Base-by-base conservation (phyloP, 768 basidiomycete genomes). In the Suillus bovinus region DNA sequence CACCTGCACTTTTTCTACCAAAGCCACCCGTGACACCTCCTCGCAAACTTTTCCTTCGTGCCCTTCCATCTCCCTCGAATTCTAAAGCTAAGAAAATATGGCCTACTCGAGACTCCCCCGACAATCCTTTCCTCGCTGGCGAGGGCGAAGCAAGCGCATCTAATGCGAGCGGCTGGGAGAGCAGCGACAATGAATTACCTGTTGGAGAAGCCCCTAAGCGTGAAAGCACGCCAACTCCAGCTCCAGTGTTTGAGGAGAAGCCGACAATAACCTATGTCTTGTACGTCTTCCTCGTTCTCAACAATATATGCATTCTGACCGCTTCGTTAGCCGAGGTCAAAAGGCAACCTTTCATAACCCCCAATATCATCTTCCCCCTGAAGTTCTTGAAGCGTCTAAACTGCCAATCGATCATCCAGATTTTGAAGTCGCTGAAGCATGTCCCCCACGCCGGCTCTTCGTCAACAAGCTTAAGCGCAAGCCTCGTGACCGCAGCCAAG, bases 221-320 rank as follows among this genome's bases (percentile, higher is more conserved):
- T 62, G 68, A 73, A 66, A 70, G 61, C 20, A 79, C 80, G 0
- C 82, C 83, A 16, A 74, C 72, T 49, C 75, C 66, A 5, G 56
- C 68, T n/a, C 67, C 74, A 4, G 44, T 71, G 7, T 69, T 69
- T 41, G 77, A 80, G 38, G 89, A 90, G 70, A 82, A 81, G 67
- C 86, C 86, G 0, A 89, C 82, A 3, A 76, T 91, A 58, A 85
- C 84, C 31, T 88, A 88, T 68, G 90, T 91, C 53, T 91, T 91
- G 89, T 91, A 72, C 68, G 88, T 84, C 4, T 41, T 41, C 42
- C 13, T 24, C 34, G 50, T 54, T 55, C 14, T 56, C 34, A 27
- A 2, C 1, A 41, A 17, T 11, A 17, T 24, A 9, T 24, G 5
- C 59, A 11, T 36, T 22, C 58, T 66, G 47, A 68, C 44, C 31